phyloP scores from a whole-genome alignment of 805 yeast genomes.

The Candida railenensis region DNA sequence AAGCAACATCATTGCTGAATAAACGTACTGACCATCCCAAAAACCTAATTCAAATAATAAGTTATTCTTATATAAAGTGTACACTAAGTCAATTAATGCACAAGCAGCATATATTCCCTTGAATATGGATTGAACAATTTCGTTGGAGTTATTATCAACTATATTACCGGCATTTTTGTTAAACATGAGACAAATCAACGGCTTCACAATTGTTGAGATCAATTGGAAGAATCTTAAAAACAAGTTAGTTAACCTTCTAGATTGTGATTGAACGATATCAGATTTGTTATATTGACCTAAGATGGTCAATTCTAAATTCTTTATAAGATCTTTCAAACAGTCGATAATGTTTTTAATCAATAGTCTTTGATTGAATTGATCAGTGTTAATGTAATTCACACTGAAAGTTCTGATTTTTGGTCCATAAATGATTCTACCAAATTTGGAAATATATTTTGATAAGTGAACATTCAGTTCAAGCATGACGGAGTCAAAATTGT shows the following conservation, averaged over 20 bases:
- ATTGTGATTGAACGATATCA: constrained; percentile 18
- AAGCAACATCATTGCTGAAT: constrained; percentile 28
- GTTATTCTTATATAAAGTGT: constrained; percentile 25
- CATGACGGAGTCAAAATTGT: constrained; percentile 29
- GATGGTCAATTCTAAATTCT: constrained; percentile 30
- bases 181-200: constrained; percentile 32
- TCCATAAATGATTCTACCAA: constrained; percentile 35
- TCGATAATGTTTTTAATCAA: constrained; percentile 28
- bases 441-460: constrained; percentile 36
- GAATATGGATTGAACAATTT: constrained; percentile 25
- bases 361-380: constrained; percentile 36
- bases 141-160: constrained; percentile 19
- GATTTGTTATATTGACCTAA: constrained; percentile 20
- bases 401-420: constrained; percentile 40
- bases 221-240: constrained; percentile 36
- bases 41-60: constrained; percentile 34
- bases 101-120: constrained; percentile 28
- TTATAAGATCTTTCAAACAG: constrained; percentile 27
- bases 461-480: constrained; percentile 40
- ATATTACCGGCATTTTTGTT: constrained; percentile 19
- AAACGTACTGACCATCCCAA: constrained; percentile 42
- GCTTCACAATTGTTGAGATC: constrained; percentile 30
- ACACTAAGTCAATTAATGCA: constrained; percentile 27
- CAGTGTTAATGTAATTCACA: constrained; percentile 39
- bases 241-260: constrained; percentile 32